Conservation (phyloP, 164 flowering plant genomes). For the Tinospora cordifolia region DNA sequence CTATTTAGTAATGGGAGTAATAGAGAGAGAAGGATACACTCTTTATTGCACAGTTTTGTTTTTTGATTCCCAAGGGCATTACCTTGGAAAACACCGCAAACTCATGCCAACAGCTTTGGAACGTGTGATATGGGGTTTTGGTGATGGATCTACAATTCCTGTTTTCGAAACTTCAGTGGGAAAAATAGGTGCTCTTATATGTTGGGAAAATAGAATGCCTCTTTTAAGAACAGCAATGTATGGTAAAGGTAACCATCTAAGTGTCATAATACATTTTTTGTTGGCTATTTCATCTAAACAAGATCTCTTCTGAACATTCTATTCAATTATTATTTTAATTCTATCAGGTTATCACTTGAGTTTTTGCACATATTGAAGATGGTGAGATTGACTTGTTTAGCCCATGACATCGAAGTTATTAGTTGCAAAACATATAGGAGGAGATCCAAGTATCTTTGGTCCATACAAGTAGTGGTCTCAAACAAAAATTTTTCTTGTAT, state of each 20-base stretch:
- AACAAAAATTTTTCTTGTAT: too few relatives aligned
- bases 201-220: constrained; percentile 98
- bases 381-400: too few relatives aligned
- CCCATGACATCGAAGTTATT: too few relatives aligned
- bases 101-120: constrained; percentile 89
- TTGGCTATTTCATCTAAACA: too few relatives aligned
- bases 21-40: constrained; percentile 91
- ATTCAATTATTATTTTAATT: too few relatives aligned
- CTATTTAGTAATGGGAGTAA: constrained; percentile 76
- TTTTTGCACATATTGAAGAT: too few relatives aligned
- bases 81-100: constrained; percentile 89
- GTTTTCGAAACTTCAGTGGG: constrained; percentile 84
- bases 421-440: too few relatives aligned
- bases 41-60: constrained; percentile 79
- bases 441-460: too few relatives aligned
- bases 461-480: too few relatives aligned
- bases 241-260: constrained; percentile 61
- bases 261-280: too few relatives aligned
- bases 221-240: constrained; percentile 87
- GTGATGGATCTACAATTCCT: constrained; percentile 91
- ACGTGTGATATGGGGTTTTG: constrained; percentile 90
- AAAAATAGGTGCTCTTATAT: constrained; percentile 85
- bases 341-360: too few relatives aligned
- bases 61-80: constrained; percentile 79
- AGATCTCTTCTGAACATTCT: too few relatives aligned